Base-by-base conservation (phyloP, 176 grass and related monocot species). In the Tillandsia fasciculata region DNA sequence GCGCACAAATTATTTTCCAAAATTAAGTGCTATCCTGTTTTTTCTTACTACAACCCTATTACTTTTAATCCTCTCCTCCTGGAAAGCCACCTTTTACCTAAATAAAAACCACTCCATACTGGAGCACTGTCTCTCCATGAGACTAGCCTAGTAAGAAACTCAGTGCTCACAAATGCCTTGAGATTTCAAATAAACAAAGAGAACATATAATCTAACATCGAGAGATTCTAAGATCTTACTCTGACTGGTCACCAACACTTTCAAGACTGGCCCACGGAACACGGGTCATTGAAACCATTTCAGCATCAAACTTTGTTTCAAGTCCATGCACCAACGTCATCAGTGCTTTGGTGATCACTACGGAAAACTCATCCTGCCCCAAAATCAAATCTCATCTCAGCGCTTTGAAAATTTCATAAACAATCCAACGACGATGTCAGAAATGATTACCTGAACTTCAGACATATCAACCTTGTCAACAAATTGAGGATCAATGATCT, bases 241-340 rank as follows among this genome's bases (percentile, higher is more conserved):
- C 94, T 65, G 94, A 99, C 81, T 99, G 94, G 53, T 99, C 94
- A 51, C 94, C 94, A 49, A 99, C 94, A 58, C 94, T 94, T 82
- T 99, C 94, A 51, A 99, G 84, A 59, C 74, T 99, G n/a, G 90
- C 78, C 90, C 90, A 99, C 64, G 94, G 90, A 76, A 99, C 87
- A 50, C 94, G 87, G 22, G 90, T 88, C 94, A 99, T 99, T 64
- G 87, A 79, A 77, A 84, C 70, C 94, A 99, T 99, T 86, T 99
- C 94, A 81, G 82, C 77, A 78, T 99, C 94, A 77, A 99, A 99
- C 78, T 99, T 99, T 56, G 94, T 99, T 84, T 99, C 94, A 54
- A 99, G 72, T 29, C 94, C 94, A 73, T 99, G 90, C 67, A 99
- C 94, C 75, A 99, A 81, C 71, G 94, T 93, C 79, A 99, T 85